phyloP scores from a whole-genome alignment of 2,329 filamentous ascomycete genomes.

The Passalora sequoiae region DNA sequence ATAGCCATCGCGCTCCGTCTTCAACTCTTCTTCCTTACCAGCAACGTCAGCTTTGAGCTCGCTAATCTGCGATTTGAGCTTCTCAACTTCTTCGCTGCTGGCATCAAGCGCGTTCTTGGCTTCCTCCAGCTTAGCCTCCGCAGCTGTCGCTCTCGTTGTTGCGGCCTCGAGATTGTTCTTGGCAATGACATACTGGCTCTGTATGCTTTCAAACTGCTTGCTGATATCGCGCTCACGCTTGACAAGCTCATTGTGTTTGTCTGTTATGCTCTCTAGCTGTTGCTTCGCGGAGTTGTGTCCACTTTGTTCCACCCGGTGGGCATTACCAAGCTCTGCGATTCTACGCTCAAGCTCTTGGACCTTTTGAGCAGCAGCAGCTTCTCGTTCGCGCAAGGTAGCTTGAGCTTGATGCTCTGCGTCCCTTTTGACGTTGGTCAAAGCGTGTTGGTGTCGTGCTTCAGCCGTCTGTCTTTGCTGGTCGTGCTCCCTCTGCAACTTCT shows the following conservation, averaged over 20 bases:
- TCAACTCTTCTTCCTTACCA: slow-evolving; percentile 30
- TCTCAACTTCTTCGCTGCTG: slow-evolving; percentile 34
- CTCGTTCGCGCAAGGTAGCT: slow-evolving; percentile 23
- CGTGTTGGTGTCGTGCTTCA: slow-evolving; percentile 34
- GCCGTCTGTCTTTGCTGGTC: slow-evolving; percentile 30
- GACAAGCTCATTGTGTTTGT: slow-evolving; percentile 25
- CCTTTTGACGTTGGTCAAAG: slow-evolving; percentile 23
- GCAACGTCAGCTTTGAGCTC: slow-evolving; percentile 29
- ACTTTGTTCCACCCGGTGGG: slow-evolving; percentile 26
- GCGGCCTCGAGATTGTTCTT: slow-evolving; percentile 15
- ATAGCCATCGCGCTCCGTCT: slow-evolving; percentile 29
- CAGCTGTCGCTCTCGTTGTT: slow-evolving; percentile 12
- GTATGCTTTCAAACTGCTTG: slow-evolving; percentile 24
- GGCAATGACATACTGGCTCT: slow-evolving; percentile 16
- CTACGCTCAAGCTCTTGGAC: slow-evolving; percentile 28
- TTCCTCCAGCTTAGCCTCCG: slow-evolving; percentile 22
- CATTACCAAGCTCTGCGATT: slow-evolving; percentile 30
- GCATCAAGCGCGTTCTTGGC: slow-evolving; percentile 36
- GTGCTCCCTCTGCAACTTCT: slow-evolving; percentile 47
- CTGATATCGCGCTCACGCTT: slow-evolving; percentile 23
- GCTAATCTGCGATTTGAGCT: slow-evolving; percentile 20
- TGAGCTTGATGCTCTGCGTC: slow-evolving; percentile 29
- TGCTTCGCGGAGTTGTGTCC: slow-evolving; percentile 27
- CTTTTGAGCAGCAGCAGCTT: slow-evolving; percentile 24
- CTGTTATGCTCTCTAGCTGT: slow-evolving; percentile 32